Conservation (phyloP, 441 rosid genomes). For the Iberis amara region DNA sequence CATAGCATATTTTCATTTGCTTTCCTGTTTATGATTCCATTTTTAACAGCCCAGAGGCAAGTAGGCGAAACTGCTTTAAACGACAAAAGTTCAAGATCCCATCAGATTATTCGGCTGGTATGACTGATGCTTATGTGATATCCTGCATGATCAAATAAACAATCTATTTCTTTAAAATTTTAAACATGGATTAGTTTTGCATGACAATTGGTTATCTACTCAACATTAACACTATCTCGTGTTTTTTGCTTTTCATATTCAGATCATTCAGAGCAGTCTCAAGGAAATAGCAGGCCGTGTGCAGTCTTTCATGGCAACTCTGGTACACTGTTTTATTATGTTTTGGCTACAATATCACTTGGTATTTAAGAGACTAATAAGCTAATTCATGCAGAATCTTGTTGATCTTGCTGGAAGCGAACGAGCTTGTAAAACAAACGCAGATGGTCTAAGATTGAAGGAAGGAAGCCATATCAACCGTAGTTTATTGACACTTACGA, state of each 20-base stretch:
- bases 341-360: slow-evolving; percentile 17
- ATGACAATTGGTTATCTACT: background rate
- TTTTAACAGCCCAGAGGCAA: slow-evolving; percentile 72
- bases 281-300: slow-evolving; percentile 65
- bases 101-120: slow-evolving; percentile 92
- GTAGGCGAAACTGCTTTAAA: slow-evolving; percentile 86
- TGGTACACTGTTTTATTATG: slow-evolving; percentile 47
- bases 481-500: slow-evolving; percentile 81
- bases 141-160: too few relatives aligned
- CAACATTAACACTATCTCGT: slow-evolving; percentile 15
- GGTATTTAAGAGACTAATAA: slow-evolving; percentile 15
- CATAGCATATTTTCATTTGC: too few relatives aligned
- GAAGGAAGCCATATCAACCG: slow-evolving; percentile 93
- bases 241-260: slow-evolving; percentile 29
- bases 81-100: slow-evolving; percentile 91
- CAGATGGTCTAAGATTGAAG: slow-evolving; percentile 72
- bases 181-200: background rate
- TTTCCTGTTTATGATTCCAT: too few relatives aligned
- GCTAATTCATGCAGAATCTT: slow-evolving; percentile 46
- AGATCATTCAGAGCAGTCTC: slow-evolving; percentile 80
- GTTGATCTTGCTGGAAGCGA: slow-evolving; percentile 99
- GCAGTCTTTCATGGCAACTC: slow-evolving; percentile 74
- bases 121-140: slow-evolving; percentile 15
- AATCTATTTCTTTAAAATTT: background rate
- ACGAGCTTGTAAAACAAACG: slow-evolving; percentile 76